Evolutionary conservation across 768 basidiomycete species (phyloP), one percentile per base, ranked within the genome.

Genomic region (Nidula microcarpa): DNA sequence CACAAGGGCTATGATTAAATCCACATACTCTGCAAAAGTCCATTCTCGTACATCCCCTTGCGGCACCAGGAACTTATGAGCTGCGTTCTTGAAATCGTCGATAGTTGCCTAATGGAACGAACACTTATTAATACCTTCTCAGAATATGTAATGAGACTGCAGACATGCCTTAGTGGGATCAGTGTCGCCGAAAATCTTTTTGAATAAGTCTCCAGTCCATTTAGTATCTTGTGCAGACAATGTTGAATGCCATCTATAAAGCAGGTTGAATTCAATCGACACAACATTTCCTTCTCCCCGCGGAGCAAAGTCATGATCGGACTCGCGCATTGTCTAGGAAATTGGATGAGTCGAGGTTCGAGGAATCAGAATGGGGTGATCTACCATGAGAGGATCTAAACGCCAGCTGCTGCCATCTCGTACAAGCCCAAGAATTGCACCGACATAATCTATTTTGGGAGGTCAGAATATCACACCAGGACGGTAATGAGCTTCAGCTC

Each of bases 201-300:
- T 64, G 63, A 91, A 81, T n/a, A 69, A 35, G 1, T 60, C 57
- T 46, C 78, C 71, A 5, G 80, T 73, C 86, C 86, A 88, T 44
- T 71, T 52, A 0, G 77, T 74, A 64, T 90, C 86, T 44, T 73
- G 56, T 48, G 70, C 62, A 6, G 81, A 82, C 1, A 87, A 62
- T 1, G 84, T 75, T 16, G 88, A 72, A 59, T 90, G 88, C 88
- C 88, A 90, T 49, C 78, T 52, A 66, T 81, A 81, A 17, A 81
- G 65, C 2, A 81, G 68, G 57, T 81, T 91, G 73, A 92, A 91
- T 67, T 92, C 91, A 34, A 90, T 63, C 0, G 89, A 89, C 53
- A 83, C 81, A 36, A 81, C 83, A 60, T 92, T 92, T 48, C 91
- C 91, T 63, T 84, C 71, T 36, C 90, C 91, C 8, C 82, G 78